phyloP scores from a whole-genome alignment of 164 flowering plant genomes.

The Macadamia integrifolia region DNA sequence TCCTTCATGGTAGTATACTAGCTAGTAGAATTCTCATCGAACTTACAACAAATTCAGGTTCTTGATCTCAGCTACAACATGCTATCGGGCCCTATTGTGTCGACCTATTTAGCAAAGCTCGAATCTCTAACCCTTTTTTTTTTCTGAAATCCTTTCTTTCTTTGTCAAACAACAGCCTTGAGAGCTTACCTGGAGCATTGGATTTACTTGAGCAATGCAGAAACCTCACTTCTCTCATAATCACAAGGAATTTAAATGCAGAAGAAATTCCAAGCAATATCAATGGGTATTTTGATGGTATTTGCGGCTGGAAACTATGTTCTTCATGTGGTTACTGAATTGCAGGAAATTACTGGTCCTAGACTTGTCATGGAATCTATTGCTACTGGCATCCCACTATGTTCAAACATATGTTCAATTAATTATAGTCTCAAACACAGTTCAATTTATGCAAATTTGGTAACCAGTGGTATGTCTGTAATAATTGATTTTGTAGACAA shows the following conservation, averaged over 20 bases:
- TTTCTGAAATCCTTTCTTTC: slow-evolving; percentile 35
- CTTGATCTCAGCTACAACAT: too few relatives aligned
- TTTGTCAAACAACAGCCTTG: slow-evolving; percentile 66
- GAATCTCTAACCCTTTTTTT: slow-evolving; percentile 40
- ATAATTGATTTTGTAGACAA: too few relatives aligned
- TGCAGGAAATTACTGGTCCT: slow-evolving; percentile 52
- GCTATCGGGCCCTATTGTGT: too few relatives aligned
- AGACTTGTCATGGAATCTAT: slow-evolving; percentile 77
- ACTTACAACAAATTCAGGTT: too few relatives aligned
- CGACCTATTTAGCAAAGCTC: neutral
- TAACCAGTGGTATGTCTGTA: too few relatives aligned
- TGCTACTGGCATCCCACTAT: slow-evolving; percentile 53
- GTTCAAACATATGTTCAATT: too few relatives aligned
- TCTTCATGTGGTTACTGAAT: slow-evolving; percentile 47
- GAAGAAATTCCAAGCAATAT: slow-evolving; percentile 51
- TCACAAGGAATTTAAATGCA: slow-evolving; percentile 58
- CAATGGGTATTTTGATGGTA: slow-evolving; percentile 42
- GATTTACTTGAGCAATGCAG: slow-evolving; percentile 48
- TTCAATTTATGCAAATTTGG: too few relatives aligned
- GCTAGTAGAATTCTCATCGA: too few relatives aligned
- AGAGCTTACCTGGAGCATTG: slow-evolving; percentile 44
- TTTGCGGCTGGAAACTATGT: slow-evolving; percentile 61
- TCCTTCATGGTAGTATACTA: too few relatives aligned
- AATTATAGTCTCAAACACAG: too few relatives aligned
- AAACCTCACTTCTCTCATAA: slow-evolving; percentile 67